A percentile compares a stretch with the other conserved stretches of the same genome.
Conservation (phyloP, 164 flowering plant species). For the Amborella trichopoda region DNA sequence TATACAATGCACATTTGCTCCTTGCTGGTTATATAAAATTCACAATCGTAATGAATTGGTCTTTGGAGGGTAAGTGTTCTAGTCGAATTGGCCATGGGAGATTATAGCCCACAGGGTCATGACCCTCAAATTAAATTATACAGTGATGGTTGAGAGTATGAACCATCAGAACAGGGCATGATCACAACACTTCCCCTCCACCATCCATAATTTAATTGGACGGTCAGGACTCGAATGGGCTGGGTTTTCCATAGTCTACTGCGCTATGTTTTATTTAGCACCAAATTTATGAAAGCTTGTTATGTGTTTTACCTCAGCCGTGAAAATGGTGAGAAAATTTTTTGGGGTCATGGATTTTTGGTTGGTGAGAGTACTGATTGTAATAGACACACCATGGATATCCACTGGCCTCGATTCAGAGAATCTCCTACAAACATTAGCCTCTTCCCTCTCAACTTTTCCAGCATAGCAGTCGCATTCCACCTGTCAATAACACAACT, state of each 20-base stretch:
- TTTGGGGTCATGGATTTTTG: constrained; percentile 76
- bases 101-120: neutral
- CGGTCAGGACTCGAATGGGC: neutral
- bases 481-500: constrained; percentile 35
- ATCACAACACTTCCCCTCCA: neutral
- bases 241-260: neutral
- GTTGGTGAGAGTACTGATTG: constrained; percentile 63
- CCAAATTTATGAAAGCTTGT: neutral
- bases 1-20: constrained; percentile 8
- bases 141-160: too few relatives aligned
- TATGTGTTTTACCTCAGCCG: constrained; percentile 73
- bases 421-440: constrained; percentile 99
- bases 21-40: neutral
- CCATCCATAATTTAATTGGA: neutral
- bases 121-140: neutral
- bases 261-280: neutral
- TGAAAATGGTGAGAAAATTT: constrained; percentile 75
- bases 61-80: neutral
- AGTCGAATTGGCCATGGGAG: neutral
- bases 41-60: neutral
- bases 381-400: constrained; percentile 88
- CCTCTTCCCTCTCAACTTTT: constrained; percentile 88
- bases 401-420: constrained; percentile 93
- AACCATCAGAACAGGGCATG: too few relatives aligned
- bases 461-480: constrained; percentile 78